Percentiles rank a stretch among this genome's conserved stretches.
Evolutionary conservation across 2,329 filamentous ascomycete genomes (phyloP).

Genomic region (Neobulgaria alba): DNA sequence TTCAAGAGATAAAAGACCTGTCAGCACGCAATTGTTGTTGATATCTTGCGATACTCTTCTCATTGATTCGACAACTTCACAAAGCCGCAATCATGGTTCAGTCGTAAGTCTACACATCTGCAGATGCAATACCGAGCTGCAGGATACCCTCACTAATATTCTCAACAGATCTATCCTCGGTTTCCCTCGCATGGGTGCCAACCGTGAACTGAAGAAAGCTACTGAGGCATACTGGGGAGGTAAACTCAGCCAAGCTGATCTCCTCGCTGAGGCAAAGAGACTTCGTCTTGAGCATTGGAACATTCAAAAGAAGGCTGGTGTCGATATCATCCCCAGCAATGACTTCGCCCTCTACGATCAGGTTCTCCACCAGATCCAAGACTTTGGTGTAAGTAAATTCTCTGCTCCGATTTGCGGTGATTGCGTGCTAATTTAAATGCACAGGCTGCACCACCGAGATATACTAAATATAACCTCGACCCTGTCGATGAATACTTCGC

Average conservation of each 20-base stretch:
- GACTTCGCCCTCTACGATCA: constrained; percentile 99
- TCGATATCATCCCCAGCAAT: constrained; percentile 97
- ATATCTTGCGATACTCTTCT: not conserved
- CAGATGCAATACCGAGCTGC: constrained; percentile 1
- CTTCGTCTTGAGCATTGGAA: constrained; percentile 97
- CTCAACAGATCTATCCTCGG: constrained; percentile 62
- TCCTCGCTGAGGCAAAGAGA: constrained; percentile 91
- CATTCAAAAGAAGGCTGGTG: constrained; percentile 97
- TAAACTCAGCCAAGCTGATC: constrained; percentile 86
- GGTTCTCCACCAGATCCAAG: constrained; percentile 94
- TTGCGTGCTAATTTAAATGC: constrained; percentile 10
- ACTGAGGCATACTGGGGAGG: constrained; percentile 96
- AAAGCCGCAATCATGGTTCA: constrained; percentile 45
- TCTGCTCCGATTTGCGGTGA: not conserved
- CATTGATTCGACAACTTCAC: constrained; percentile 12
- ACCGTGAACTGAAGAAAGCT: constrained; percentile 99
- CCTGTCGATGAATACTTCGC: constrained; percentile 96
- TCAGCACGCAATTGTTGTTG: not conserved
- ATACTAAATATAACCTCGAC: constrained; percentile 82
- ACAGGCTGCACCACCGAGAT: constrained; percentile 84
- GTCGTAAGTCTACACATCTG: constrained; percentile 38
- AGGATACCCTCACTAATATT: constrained; percentile 10
- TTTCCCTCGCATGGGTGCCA: constrained; percentile 97
- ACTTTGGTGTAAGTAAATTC: constrained; percentile 69
- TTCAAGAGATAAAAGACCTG: too few species aligned